Percentiles rank a stretch among this genome's conserved stretches.
Conservation (phyloP, 2,329 filamentous ascomycete species). For the Fusarium odoratissimum region DNA sequence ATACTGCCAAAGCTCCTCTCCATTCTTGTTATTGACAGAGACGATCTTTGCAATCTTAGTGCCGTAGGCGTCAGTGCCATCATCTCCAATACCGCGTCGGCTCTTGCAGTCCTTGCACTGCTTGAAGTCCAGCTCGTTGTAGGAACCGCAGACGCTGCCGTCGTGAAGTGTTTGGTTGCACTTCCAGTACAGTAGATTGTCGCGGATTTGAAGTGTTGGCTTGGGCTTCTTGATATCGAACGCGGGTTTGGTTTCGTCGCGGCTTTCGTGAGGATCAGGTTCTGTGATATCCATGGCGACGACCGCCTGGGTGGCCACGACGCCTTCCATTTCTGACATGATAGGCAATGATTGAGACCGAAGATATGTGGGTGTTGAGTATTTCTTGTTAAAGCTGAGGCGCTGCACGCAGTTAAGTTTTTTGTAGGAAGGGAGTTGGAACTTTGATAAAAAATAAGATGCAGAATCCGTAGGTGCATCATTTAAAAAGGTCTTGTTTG, state of each 20-base stretch:
- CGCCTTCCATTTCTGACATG: constrained; percentile 11
- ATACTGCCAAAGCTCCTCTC: constrained; percentile 24
- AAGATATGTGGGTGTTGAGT: background rate
- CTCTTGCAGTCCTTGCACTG: constrained; percentile 29
- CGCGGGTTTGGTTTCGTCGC: background rate
- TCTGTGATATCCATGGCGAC: constrained; percentile 15
- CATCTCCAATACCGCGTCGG: constrained; percentile 22
- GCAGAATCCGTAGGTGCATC: background rate
- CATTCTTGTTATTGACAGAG: constrained; percentile 17
- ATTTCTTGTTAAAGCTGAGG: background rate
- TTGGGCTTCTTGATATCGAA: constrained; percentile 13
- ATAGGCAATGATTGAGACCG: background rate
- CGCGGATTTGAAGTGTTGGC: constrained; percentile 16
- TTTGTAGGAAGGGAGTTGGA: background rate
- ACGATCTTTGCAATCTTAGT: constrained; percentile 30
- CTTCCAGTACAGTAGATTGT: constrained; percentile 29
- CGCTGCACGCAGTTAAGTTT: background rate
- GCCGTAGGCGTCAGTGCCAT: constrained; percentile 25
- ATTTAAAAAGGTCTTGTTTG: background rate
- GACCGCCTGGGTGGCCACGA: constrained; percentile 3
- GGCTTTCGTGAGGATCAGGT: background rate
- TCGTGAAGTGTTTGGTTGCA: constrained; percentile 24
- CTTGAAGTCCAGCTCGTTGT: constrained; percentile 19
- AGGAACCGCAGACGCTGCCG: constrained; percentile 14
- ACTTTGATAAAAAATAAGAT: background rate